Percentiles rank a stretch among this genome's conserved stretches.
Evolutionary conservation across 2,329 filamentous ascomycete species (phyloP).

Genomic region (Mycogone perniciosa): DNA sequence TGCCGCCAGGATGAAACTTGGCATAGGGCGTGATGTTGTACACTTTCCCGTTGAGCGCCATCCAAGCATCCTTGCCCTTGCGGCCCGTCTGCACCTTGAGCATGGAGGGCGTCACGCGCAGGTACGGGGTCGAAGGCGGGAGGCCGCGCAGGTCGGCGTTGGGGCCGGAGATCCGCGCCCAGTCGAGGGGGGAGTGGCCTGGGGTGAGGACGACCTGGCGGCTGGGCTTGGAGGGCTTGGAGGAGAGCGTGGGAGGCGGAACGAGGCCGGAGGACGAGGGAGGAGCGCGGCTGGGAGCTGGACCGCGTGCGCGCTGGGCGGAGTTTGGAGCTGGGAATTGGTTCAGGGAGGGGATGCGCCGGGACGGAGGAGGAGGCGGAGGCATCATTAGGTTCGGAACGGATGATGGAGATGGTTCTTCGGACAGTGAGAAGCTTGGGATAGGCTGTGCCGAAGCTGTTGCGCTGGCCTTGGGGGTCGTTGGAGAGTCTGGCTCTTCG

Average conservation of each 20-base stretch:
- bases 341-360: conserved; percentile 29
- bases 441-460: conserved; percentile 24
- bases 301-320: conserved; percentile 41
- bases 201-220: conserved; percentile 78
- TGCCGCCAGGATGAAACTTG: conserved; percentile 84
- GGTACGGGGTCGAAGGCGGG: conserved; percentile 44
- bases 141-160: conserved; percentile 61
- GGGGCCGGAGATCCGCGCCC: conserved; percentile 71
- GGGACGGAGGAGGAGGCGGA: conserved; percentile 22
- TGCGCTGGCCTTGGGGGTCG: conserved; percentile 45
- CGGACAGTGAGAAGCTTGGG: conserved; percentile 40
- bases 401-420: conserved; percentile 12
- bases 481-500: conserved; percentile 32
- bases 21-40: conserved; percentile 92
- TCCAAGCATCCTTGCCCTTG: conserved; percentile 84
- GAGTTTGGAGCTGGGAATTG: conserved; percentile 48
- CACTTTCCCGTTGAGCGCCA: conserved; percentile 78
- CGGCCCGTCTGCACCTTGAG: conserved; percentile 74
- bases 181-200: conserved; percentile 91
- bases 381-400: conserved; percentile 24
- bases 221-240: conserved; percentile 48
- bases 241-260: conserved; percentile 48
- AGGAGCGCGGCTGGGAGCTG: conserved; percentile 35
- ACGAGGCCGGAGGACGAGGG: conserved; percentile 39
- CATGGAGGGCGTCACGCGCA: conserved; percentile 76